phyloP scores from a whole-genome alignment of 148 eudicot species.

The Oxyria digyna region DNA sequence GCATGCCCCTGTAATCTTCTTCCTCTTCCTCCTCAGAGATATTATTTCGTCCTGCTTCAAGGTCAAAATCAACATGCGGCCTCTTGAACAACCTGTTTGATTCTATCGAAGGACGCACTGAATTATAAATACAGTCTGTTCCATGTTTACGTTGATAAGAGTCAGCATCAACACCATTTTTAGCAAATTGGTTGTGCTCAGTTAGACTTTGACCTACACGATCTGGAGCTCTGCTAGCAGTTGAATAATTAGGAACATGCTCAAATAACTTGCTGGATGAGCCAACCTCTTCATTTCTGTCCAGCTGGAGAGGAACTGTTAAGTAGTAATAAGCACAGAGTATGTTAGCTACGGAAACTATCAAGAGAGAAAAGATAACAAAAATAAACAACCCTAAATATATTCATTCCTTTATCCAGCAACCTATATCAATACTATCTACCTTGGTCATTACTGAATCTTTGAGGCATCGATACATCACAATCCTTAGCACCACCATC shows the following conservation, averaged over 20 bases:
- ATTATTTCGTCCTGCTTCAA: background rate
- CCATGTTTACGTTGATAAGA: background rate
- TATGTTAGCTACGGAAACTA: background rate
- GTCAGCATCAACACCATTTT: background rate
- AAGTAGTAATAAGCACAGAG: background rate
- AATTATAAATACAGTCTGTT: background rate
- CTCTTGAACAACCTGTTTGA: background rate
- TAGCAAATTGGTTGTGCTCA: background rate
- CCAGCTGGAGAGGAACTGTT: background rate
- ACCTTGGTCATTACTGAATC: background rate
- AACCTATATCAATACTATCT: background rate
- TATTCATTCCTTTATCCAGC: background rate
- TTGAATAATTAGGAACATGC: background rate
- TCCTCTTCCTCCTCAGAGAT: conserved; percentile 10
- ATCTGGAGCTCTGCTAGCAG: background rate
- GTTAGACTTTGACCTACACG: background rate
- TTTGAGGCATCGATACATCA: background rate
- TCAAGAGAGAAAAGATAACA: background rate
- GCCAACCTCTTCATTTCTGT: conserved; percentile 5
- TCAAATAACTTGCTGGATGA: background rate
- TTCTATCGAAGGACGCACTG: background rate
- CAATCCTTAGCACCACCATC: background rate
- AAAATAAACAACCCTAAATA: background rate
- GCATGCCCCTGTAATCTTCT: background rate
- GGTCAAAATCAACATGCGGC: background rate